phyloP scores from a whole-genome alignment of 169 alveolate genomes.

The Cyclospora cayetanensis region DNA sequence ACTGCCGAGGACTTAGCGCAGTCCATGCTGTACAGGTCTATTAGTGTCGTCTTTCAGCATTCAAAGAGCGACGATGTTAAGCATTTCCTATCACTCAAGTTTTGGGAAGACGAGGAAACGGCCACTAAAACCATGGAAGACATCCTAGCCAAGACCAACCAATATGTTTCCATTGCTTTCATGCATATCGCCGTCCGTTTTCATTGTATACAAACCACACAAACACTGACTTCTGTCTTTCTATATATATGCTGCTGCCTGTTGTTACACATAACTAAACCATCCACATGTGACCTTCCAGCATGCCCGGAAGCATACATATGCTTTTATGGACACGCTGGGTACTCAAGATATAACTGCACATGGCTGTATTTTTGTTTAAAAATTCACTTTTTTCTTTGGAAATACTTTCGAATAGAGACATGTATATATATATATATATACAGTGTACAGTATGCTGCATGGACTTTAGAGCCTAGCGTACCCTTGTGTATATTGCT shows the following conservation, averaged over 20 bases:
- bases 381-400: background rate
- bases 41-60: background rate
- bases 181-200: background rate
- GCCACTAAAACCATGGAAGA: conserved; percentile 30
- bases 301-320: background rate
- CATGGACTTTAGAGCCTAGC: too few relatives aligned
- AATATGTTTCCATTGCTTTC: background rate
- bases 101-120: conserved; percentile 44
- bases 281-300: background rate
- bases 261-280: background rate
- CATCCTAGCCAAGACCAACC: conserved; percentile 12
- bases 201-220: background rate
- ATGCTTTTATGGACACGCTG: background rate
- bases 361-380: background rate
- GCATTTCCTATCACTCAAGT: background rate
- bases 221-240: background rate
- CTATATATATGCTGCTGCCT: background rate
- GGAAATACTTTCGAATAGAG: too few relatives aligned
- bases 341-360: background rate
- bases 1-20: background rate
- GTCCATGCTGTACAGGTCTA: background rate
- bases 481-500: too few relatives aligned
- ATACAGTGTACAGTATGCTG: too few relatives aligned
- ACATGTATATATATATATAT: background rate
- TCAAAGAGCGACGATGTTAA: background rate